Evolutionary conservation across 2,329 filamentous ascomycete species (phyloP).

Genomic region (Aspergillus sojae): DNA sequence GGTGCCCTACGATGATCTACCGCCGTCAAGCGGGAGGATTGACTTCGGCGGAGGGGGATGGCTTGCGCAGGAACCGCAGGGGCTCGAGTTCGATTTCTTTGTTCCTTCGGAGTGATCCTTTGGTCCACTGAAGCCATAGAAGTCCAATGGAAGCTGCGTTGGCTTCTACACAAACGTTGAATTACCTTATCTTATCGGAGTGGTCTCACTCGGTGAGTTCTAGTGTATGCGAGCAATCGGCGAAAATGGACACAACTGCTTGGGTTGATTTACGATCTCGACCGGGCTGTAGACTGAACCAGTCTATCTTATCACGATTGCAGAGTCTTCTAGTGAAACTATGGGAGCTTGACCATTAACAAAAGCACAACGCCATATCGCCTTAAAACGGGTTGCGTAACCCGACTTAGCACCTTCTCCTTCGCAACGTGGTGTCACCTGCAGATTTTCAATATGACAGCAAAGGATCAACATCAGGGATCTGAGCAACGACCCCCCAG

Average conservation of each 20-base stretch:
- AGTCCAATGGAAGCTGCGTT: conserved; percentile 3
- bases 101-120: conserved; percentile 5
- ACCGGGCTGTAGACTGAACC: neutral
- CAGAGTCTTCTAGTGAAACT: neutral
- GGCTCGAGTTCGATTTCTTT: conserved; percentile 19
- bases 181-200: conserved; percentile 1
- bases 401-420: neutral
- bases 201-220: neutral
- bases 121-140: conserved; percentile 1
- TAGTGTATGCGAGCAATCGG: neutral
- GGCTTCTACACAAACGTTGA: neutral
- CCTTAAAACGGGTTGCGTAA: neutral
- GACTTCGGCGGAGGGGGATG: conserved; percentile 16
- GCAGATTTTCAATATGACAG: neutral
- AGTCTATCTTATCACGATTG: neutral
- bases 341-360: neutral
- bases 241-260: neutral
- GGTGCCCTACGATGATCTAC: conserved; percentile 19
- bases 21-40: conserved; percentile 15
- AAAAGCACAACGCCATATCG: neutral
- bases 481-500: neutral
- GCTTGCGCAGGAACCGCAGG: conserved; percentile 28
- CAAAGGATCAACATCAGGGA: conserved; percentile 14
- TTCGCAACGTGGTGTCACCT: conserved; percentile 2
- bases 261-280: neutral